Base-by-base conservation (phyloP, 768 basidiomycete genomes). In the Baorangia bicolor region DNA sequence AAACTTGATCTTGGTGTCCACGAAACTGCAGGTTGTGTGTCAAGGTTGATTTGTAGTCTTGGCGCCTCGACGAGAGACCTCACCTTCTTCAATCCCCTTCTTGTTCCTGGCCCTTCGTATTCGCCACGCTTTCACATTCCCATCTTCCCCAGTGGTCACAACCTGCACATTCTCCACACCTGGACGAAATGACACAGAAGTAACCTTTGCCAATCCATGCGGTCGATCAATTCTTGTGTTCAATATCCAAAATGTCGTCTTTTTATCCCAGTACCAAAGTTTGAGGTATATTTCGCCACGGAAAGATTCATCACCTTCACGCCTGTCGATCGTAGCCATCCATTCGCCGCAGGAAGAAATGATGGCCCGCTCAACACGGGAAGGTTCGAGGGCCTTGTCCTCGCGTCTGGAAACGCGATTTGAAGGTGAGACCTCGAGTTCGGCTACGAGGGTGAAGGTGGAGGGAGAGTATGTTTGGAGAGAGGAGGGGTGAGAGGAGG, bases 401-500 rank as follows among this genome's bases (percentile, higher is more conserved):
- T 92, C 92, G 61, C 84, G 78, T 61, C 88, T 78, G 14, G 94
- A 89, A 20, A 98, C 83, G 56, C 92, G 84, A 75, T 98, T 98
- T 27, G 94, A 94, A 21, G 96, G 93, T 2, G 92, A 86, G 9
- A 99, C 84, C 71, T 98, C 97, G 20, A 98, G 78, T 71, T 99
- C 96, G 43, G 86, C 86, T 3, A 92, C 66, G 1, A 94, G 78
- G 39, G 82, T 80, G 28, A 87, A 87, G 3, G 83, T 79, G 9
- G 79, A 71, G 2, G 89, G 89, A 18, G 92, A 88, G 74, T 90
- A 95, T 25, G 89, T 84, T 75, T 98, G 96, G 38, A 99, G 77
- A n/a, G 94, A 92, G 3, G 95, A 94, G 0, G 94, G 90, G 66
- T 99, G 95, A 0, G 94, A 95, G 3, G 96, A 94, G 0, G 94